Evolutionary conservation across 1,284 basidiomycete species (phyloP), one percentile per base, ranked within the genome.

Genomic region (Cutaneotrichosporon cavernicola): DNA sequence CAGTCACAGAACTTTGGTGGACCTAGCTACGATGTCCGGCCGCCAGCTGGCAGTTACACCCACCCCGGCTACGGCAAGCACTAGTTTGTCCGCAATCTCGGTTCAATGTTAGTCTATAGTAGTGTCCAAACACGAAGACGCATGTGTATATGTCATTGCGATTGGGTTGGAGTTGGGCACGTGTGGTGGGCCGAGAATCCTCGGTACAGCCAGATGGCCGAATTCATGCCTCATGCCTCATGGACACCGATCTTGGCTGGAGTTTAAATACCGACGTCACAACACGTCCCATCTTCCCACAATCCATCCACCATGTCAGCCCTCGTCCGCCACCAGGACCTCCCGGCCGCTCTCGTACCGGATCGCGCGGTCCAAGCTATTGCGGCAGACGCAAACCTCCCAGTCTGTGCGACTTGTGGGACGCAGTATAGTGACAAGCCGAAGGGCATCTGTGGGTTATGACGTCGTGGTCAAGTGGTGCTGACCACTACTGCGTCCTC

Each of bases 351-450:
- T 4, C 26, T 53, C 8, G 56, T 58, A 11, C 60, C 64, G 38
- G 32, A 51, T 46, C 52, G 55, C n/a, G 70, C 72, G 1, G 68
- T 76, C 32, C 69, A 70, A 5, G 70, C 62, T 4, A 66, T 79
- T 8, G 68, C 70, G 13, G 66, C 60, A 10, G 77, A 80, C 57
- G 70, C 70, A 0, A 57, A 69, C 4, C 70, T 79, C 10, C 77
- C 77, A 0, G 73, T 81, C 26, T 81, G 79, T 65, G 71, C 63
- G 30, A 73, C 76, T 5, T 81, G 79, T 57, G 78, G 74, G 21
- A 81, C 76, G 10, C 79, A 81, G 58, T 81, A 76, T 56, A 61
- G 72, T 1, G 36, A 13, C 22, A 31, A 50, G 18, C 57, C 65
- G 0, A 56, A 65, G 9, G 62, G 62, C 5, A 57, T 70, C n/a